These are phyloP conservation scores for Vanrija pseudolonga DNA, from an alignment of 1,284 basidiomycete species.

Conservation along the genomic window DNA sequence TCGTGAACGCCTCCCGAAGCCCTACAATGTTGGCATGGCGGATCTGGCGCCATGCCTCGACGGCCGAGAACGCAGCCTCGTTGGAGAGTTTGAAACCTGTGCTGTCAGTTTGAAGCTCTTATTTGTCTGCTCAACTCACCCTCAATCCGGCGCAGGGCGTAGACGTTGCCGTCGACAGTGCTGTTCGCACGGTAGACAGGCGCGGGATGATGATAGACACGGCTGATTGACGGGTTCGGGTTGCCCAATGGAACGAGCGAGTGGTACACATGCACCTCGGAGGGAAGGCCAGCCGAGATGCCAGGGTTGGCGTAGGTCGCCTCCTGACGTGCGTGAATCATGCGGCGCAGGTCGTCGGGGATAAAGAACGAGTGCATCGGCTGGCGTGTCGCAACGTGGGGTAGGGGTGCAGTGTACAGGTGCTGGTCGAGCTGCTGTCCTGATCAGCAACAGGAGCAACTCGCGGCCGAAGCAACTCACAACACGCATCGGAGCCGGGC, in stretches of 20 bases:
- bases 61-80: constrained; percentile 73
- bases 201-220: constrained; percentile 63
- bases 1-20: constrained; percentile 92
- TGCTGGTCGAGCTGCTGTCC: constrained; percentile 75
- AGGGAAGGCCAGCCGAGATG: constrained; percentile 59
- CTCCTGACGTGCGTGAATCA: constrained; percentile 76
- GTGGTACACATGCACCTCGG: constrained; percentile 88
- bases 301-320: constrained; percentile 55
- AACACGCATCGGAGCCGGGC: constrained; percentile 60
- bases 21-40: constrained; percentile 82
- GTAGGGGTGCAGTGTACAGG: constrained; percentile 69
- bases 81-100: constrained; percentile 77
- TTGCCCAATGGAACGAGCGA: constrained; percentile 66
- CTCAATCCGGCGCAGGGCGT: constrained; percentile 78
- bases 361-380: constrained; percentile 59
- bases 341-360: constrained; percentile 70
- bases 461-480: constrained; percentile 51
- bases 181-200: constrained; percentile 79
- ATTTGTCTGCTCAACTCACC: constrained; percentile 56
- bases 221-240: constrained; percentile 56
- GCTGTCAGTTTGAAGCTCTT: constrained; percentile 17
- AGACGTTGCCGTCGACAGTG: constrained; percentile 71
- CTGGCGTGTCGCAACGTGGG: constrained; percentile 54
- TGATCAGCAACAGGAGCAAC: constrained; percentile 3
- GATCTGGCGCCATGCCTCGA: constrained; percentile 84